Conservation (phyloP, 2,329 filamentous ascomycete species). For the Pseudodiploospora longispora region DNA sequence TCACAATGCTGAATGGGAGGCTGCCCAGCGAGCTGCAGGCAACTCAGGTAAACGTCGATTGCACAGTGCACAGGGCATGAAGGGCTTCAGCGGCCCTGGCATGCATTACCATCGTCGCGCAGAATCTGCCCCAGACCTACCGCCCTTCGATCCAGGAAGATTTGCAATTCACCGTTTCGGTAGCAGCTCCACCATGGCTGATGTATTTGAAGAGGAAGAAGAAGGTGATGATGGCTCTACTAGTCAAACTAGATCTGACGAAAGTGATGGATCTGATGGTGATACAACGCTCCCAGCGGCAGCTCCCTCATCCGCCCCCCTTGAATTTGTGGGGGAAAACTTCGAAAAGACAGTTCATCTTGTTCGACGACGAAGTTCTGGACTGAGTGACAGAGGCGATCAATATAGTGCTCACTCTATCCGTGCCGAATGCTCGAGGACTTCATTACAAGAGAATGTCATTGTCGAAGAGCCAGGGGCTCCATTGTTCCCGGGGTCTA, state of each 20-base stretch:
- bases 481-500: conserved; percentile 32
- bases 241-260: conserved; percentile 31
- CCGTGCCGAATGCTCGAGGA: conserved; percentile 40
- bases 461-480: conserved; percentile 39
- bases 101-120: conserved; percentile 71
- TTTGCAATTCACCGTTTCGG: conserved; percentile 54
- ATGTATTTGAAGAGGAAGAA: conserved; percentile 81
- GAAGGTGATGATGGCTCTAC: conserved; percentile 43
- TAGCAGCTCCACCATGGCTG: conserved; percentile 69
- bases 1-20: conserved; percentile 57
- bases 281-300: conserved; percentile 26
- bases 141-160: conserved; percentile 58
- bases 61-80: conserved; percentile 68
- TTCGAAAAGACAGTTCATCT: conserved; percentile 14
- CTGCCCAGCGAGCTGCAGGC: conserved; percentile 51
- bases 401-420: conserved; percentile 20
- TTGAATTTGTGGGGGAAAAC: conserved; percentile 1
- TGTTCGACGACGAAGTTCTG: conserved; percentile 38
- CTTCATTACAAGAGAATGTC: conserved; percentile 43
- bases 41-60: conserved; percentile 55
- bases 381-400: conserved; percentile 31
- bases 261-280: conserved; percentile 38
- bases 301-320: conserved; percentile 1
- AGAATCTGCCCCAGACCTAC: conserved; percentile 73
- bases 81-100: conserved; percentile 58